Evolutionary conservation across 768 basidiomycete genomes (phyloP).

Genomic region (Coprinellus micaceus): DNA sequence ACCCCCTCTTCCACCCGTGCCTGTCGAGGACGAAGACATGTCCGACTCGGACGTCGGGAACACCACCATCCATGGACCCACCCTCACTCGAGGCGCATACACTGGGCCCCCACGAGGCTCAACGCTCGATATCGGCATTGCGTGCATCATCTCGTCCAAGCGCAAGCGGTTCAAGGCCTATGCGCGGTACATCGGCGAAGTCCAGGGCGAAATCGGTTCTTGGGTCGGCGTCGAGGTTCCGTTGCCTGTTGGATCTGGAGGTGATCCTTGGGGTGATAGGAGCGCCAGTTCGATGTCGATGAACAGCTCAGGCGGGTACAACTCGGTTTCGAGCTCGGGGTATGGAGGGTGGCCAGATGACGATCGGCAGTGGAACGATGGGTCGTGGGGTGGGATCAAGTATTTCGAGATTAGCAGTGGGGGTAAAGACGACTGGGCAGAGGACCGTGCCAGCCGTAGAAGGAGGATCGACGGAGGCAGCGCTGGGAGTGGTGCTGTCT

Average conservation of each 20-base stretch:
- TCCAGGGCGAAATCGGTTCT: constrained; percentile 73
- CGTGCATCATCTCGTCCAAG: constrained; percentile 84
- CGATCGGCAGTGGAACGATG: constrained; percentile 84
- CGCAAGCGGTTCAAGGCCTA: constrained; percentile 81
- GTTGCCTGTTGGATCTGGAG: constrained; percentile 31
- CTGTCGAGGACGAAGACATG: constrained; percentile 13
- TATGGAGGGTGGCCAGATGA: constrained; percentile 35
- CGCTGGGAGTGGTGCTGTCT: constrained; percentile 18
- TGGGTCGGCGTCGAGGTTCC: constrained; percentile 94
- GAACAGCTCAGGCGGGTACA: constrained; percentile 2
- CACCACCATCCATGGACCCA: neutral
- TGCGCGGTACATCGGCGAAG: constrained; percentile 85
- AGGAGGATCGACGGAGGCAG: constrained; percentile 38
- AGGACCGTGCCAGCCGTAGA: constrained; percentile 45
- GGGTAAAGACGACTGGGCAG: constrained; percentile 60
- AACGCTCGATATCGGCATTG: constrained; percentile 81
- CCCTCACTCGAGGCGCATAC: too few species aligned
- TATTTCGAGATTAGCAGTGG: constrained; percentile 73
- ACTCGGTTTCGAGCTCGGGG: too few species aligned
- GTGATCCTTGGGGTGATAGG: constrained; percentile 43
- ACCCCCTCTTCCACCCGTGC: constrained; percentile 10
- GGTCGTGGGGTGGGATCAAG: constrained; percentile 73
- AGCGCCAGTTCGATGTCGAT: neutral
- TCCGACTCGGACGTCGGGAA: constrained; percentile 9
- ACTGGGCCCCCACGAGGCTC: constrained; percentile 48